These are phyloP conservation scores for Xylaria sp. DNA, from an alignment of 2,329 filamentous ascomycete genomes.

Conservation along the genomic window DNA sequence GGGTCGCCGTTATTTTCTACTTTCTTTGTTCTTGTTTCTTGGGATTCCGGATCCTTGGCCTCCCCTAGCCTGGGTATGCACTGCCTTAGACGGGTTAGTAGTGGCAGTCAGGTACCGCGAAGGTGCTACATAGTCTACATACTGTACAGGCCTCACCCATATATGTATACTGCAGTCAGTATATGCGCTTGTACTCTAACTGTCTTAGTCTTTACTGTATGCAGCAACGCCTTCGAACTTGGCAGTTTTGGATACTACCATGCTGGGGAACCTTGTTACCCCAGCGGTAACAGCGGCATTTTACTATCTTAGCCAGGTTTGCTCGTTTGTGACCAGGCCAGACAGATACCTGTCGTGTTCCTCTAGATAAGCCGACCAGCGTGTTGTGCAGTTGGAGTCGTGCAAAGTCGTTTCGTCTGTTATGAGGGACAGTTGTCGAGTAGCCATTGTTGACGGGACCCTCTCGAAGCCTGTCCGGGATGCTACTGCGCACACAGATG, in stretches of 20 bases:
- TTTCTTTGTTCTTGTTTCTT: constrained; percentile 23
- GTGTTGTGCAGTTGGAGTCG: too few relatives aligned
- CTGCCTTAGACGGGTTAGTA: neutral
- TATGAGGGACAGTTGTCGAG: neutral
- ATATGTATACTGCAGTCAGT: neutral
- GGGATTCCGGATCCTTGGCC: constrained; percentile 18
- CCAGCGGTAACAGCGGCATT: constrained; percentile 20
- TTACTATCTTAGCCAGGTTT: neutral
- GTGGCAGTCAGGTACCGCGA: neutral
- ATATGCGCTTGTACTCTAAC: neutral
- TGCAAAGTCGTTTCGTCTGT: neutral
- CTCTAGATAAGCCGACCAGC: neutral
- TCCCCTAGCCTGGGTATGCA: neutral
- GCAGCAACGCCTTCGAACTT: constrained; percentile 17
- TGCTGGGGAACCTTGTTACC: constrained; percentile 18
- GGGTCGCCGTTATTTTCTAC: constrained; percentile 6
- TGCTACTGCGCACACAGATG: neutral
- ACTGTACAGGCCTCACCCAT: neutral
- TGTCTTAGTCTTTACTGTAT: neutral
- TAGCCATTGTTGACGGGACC: neutral
- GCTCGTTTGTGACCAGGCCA: constrained; percentile 9
- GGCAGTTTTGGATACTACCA: constrained; percentile 12
- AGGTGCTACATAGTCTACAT: neutral
- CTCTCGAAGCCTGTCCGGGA: neutral
- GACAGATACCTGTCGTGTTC: neutral